These are phyloP conservation scores for Colletotrichum caudatum DNA, from an alignment of 2,329 filamentous ascomycete genomes.

Conservation along the genomic window DNA sequence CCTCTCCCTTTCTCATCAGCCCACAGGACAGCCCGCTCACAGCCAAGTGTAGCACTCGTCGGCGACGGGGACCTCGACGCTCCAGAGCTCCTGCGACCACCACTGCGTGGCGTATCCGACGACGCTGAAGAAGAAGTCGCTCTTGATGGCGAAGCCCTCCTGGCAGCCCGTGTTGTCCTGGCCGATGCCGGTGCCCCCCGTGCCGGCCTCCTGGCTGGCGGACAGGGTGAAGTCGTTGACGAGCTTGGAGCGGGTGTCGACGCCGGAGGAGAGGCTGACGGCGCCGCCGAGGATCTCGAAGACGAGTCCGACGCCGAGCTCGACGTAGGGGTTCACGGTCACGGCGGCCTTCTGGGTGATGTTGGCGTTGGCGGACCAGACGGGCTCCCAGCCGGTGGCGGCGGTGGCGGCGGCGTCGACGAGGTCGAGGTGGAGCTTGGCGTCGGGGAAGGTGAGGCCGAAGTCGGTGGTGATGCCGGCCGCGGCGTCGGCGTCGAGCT, in stretches of 20 bases:
- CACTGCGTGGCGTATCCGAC: slow-evolving; percentile 46
- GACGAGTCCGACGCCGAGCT: slow-evolving; percentile 43
- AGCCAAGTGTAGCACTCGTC: slow-evolving; percentile 47
- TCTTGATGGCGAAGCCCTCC: slow-evolving; percentile 45
- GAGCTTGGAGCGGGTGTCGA: slow-evolving; percentile 46
- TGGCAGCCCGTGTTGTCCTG: slow-evolving; percentile 40
- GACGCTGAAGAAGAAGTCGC: slow-evolving; percentile 47
- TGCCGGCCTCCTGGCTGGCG: slow-evolving; percentile 42
- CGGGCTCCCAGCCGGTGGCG: slow-evolving; percentile 46
- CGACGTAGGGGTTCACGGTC: slow-evolving; percentile 45
- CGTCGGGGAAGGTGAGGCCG: slow-evolving; percentile 43
- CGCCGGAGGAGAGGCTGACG: slow-evolving; percentile 46
- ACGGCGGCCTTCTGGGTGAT: slow-evolving; percentile 44
- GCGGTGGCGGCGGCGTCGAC: slow-evolving; percentile 47
- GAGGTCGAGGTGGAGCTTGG: slow-evolving; percentile 47
- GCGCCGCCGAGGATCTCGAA: slow-evolving; percentile 46
- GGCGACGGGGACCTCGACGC: slow-evolving; percentile 45
- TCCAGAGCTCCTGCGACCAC: slow-evolving; percentile 46
- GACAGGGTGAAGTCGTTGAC: slow-evolving; percentile 45
- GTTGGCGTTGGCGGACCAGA: slow-evolving; percentile 49
- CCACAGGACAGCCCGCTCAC: neutral
- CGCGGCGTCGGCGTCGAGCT: slow-evolving; percentile 33
- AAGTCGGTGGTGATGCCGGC: slow-evolving; percentile 42
- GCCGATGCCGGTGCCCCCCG: slow-evolving; percentile 37
- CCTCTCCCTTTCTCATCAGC: too few relatives aligned